Conservation (phyloP, 345 rosid genomes). For the Laguncularia racemosa region DNA sequence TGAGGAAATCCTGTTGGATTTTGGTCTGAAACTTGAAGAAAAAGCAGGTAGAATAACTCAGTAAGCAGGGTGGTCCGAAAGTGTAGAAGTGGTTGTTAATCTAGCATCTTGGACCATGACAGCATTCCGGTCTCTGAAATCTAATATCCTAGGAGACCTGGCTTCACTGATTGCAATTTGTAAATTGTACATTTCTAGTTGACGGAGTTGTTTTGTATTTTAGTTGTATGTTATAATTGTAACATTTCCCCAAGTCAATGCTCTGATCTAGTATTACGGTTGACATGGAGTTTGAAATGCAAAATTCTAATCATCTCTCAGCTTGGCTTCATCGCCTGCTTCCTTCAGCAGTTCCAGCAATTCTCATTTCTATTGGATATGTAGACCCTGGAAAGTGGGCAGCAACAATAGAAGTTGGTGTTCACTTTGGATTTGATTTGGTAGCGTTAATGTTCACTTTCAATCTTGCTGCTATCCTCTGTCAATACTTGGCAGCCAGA, state of each 20-base stretch:
- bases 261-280: slow-evolving; percentile 2
- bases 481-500: slow-evolving; percentile 77
- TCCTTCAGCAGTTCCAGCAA: slow-evolving; percentile 62
- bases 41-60: too few species aligned
- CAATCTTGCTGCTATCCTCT: slow-evolving; percentile 76
- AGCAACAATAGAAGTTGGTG: slow-evolving; percentile 84
- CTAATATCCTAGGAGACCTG: slow-evolving; percentile 16
- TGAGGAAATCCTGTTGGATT: not conserved
- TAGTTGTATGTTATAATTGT: not conserved
- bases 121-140: not conserved
- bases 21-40: too few species aligned
- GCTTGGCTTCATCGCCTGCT: slow-evolving; percentile 42
- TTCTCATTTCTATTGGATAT: slow-evolving; percentile 75
- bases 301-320: slow-evolving; percentile 26
- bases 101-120: too few species aligned
- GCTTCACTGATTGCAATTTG: slow-evolving; percentile 3
- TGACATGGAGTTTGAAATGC: slow-evolving; percentile 65
- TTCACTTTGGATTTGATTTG: slow-evolving; percentile 76
- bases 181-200: not conserved
- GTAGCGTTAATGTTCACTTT: slow-evolving; percentile 55
- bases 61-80: too few species aligned
- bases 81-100: too few species aligned
- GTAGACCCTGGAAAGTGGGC: slow-evolving; percentile 98
- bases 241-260: too few species aligned
- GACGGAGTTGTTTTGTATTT: slow-evolving; percentile 2